Base-by-base conservation (phyloP, 768 basidiomycete species). In the Fomitopsis serialis region DNA sequence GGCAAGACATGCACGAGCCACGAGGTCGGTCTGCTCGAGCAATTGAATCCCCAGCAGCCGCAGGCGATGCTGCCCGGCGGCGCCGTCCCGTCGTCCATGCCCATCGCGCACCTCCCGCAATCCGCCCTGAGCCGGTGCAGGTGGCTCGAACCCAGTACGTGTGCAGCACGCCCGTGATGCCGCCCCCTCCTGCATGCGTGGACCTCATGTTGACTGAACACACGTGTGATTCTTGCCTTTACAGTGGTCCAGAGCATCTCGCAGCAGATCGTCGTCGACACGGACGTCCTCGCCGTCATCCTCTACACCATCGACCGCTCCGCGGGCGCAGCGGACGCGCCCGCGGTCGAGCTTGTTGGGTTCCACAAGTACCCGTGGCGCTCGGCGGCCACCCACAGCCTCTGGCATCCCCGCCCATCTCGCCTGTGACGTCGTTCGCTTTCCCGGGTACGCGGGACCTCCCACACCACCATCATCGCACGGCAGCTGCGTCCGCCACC, bases 221-320 rank as follows among this genome's bases (percentile, higher is more conserved):
- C 66, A 62, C 56, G 67, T 66, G 71, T 56, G 61, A 59, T 1
- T 32, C 29, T 32, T 32, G 6, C 29, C 29, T 34, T 32, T 40
- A 42, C 48, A 48, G 23, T 63, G 83, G 80, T 71, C 59, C 65
- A 75, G 55, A 78, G 77, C 42, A 75, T 90, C 65, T 81, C 81
- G 27, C 89, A 91, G 70, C 81, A 89, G 70, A 71, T 91, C 60
- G 72, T 81, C 53, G 76, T 81, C 52, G 85, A 89, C 69, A 78
- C 78, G 60, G 76, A 78, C 56, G 76, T 80, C 17, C 70, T 87
- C 48, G 78, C 87, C 49, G 78, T 77, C 60, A 70, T 89, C 58
- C 74, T 83, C 46, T 89, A 88, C 66, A 80, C 86, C 59, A 71
- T 90, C 59, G 82, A 86, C 61, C 80, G 84, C 63, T 75, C 72